Evolutionary conservation across 768 basidiomycete species (phyloP).

Genomic region (Calocera viscosa): DNA sequence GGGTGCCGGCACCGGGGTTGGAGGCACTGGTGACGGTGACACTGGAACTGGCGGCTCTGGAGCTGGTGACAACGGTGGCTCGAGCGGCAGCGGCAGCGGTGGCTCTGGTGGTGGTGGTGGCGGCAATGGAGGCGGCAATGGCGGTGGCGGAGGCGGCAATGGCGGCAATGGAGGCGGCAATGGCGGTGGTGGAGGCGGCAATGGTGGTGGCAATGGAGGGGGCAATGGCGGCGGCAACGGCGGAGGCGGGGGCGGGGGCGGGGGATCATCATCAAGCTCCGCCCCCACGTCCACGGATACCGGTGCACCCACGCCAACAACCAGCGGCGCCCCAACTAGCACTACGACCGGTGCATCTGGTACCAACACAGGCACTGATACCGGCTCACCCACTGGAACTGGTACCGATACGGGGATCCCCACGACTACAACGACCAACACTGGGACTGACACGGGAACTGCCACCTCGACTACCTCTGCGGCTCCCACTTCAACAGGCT

Average conservation of each 20-base stretch:
- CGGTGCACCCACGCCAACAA: neutral
- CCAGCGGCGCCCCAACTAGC: neutral
- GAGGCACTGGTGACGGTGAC: neutral
- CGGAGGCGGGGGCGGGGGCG: neutral
- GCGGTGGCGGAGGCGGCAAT: neutral
- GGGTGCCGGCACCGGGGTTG: neutral
- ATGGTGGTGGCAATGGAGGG: neutral
- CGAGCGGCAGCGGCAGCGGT: neutral
- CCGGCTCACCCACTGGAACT: neutral
- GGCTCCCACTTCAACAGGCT: neutral
- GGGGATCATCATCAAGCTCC: neutral
- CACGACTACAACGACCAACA: neutral
- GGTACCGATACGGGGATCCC: neutral
- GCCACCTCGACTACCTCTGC: neutral
- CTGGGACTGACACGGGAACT: neutral
- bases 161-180: neutral
- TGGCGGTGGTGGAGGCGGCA: neutral
- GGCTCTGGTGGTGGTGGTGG: neutral
- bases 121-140: neutral
- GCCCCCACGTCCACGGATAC: neutral
- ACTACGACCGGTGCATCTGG: neutral
- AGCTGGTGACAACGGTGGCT: neutral
- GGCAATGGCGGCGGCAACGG: neutral
- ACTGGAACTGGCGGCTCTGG: neutral
- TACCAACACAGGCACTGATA: neutral